Conservation (phyloP, 2,329 filamentous ascomycete genomes). For the Pseudogymnoascus sp. region DNA sequence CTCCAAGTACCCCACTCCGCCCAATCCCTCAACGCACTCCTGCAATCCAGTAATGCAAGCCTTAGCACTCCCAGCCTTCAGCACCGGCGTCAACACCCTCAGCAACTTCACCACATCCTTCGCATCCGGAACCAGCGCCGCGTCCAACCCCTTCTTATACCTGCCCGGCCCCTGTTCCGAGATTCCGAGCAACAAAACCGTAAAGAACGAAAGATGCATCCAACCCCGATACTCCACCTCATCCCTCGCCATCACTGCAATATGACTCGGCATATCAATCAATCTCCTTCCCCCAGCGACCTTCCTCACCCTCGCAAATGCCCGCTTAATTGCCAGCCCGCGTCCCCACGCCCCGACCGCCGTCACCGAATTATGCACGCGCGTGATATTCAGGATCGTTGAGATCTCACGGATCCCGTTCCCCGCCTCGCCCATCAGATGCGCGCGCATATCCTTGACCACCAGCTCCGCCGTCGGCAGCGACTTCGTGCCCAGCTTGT, state of each 20-base stretch:
- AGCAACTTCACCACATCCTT: conserved; percentile 37
- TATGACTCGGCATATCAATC: conserved; percentile 46
- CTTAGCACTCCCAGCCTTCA: conserved; percentile 51
- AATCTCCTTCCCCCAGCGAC: conserved; percentile 40
- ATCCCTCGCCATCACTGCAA: conserved; percentile 49
- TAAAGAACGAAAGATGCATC: conserved; percentile 48
- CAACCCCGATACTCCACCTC: conserved; percentile 48
- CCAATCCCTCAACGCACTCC: conserved; percentile 55
- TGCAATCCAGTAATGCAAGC: conserved; percentile 42
- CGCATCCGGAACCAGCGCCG: conserved; percentile 29
- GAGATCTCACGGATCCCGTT: conserved; percentile 60
- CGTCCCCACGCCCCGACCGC: conserved; percentile 47
- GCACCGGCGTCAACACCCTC: conserved; percentile 49
- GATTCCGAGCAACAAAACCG: conserved; percentile 45
- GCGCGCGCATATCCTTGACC: conserved; percentile 52
- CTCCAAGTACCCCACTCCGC: conserved; percentile 58
- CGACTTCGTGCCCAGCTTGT: conserved; percentile 62
- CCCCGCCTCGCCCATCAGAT: conserved; percentile 59
- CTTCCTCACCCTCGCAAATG: conserved; percentile 49
- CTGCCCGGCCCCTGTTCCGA: conserved; percentile 37
- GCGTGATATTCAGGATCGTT: conserved; percentile 59
- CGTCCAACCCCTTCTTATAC: conserved; percentile 22
- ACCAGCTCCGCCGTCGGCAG: conserved; percentile 68
- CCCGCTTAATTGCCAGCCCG: conserved; percentile 48
- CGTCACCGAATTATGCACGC: conserved; percentile 48